These are phyloP conservation scores for Aspergillus niger DNA, from an alignment of 2,329 filamentous ascomycete species.

Conservation along the genomic window DNA sequence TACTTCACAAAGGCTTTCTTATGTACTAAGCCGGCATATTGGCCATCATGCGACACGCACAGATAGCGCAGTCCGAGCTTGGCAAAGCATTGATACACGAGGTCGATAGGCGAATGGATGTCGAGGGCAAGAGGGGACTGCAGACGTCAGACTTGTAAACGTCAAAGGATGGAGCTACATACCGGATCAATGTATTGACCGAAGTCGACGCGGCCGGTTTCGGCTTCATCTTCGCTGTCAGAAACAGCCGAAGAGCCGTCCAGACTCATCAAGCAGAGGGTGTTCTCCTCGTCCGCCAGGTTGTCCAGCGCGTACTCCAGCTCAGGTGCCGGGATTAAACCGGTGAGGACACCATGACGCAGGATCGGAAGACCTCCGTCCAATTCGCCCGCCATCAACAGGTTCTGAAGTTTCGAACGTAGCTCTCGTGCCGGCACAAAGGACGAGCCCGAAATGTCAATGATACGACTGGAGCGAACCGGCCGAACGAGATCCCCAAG, in stretches of 20 bases:
- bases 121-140: slow-evolving; percentile 84
- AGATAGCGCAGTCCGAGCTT: slow-evolving; percentile 92
- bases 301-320: slow-evolving; percentile 90
- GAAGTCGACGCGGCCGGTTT: slow-evolving; percentile 74
- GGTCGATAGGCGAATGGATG: slow-evolving; percentile 84
- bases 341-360: slow-evolving; percentile 75
- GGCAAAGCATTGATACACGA: slow-evolving; percentile 95
- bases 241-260: slow-evolving; percentile 57
- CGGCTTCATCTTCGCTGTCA: slow-evolving; percentile 61
- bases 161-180: slow-evolving; percentile 34
- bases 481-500: slow-evolving; percentile 83
- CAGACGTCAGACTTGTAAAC: slow-evolving; percentile 13
- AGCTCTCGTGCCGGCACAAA: slow-evolving; percentile 75
- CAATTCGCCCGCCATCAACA: slow-evolving; percentile 84
- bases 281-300: slow-evolving; percentile 70
- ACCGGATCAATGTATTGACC: slow-evolving; percentile 88
- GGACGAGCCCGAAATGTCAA: slow-evolving; percentile 84
- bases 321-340: slow-evolving; percentile 89
- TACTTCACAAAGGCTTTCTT: slow-evolving; percentile 98
- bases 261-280: slow-evolving; percentile 78
- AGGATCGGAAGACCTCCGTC: slow-evolving; percentile 90
- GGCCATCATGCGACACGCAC: slow-evolving; percentile 81
- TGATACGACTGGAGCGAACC: slow-evolving; percentile 72
- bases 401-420: slow-evolving; percentile 74
- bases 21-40: slow-evolving; percentile 88